Evolutionary conservation across 164 flowering plant genomes (phyloP).

Genomic region (Sextonia rubra): DNA sequence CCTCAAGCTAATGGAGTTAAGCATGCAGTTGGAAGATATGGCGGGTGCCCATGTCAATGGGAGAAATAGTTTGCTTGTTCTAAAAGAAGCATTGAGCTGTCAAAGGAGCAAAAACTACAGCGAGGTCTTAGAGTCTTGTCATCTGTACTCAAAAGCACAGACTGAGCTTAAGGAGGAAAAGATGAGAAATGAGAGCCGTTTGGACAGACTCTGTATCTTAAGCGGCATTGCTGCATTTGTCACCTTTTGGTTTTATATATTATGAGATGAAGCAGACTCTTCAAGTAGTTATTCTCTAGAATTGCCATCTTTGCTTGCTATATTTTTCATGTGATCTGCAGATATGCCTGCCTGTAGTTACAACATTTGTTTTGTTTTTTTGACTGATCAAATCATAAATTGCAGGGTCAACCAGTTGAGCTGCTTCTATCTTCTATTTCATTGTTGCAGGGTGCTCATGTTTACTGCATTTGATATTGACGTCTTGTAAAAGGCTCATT

Average conservation of each 20-base stretch:
- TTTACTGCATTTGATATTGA: too few relatives aligned
- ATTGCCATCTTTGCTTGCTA: not conserved
- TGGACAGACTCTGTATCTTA: slow-evolving; percentile 65
- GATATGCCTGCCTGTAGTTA: not conserved
- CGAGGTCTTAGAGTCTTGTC: slow-evolving; percentile 71
- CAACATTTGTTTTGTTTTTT: not conserved
- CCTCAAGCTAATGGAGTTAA: slow-evolving; percentile 66
- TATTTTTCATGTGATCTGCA: not conserved
- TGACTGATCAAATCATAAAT: not conserved
- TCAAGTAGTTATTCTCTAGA: slow-evolving; percentile 2
- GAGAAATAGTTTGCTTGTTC: slow-evolving; percentile 75
- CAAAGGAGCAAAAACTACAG: slow-evolving; percentile 75
- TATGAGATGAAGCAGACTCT: slow-evolving; percentile 23
- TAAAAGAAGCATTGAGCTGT: slow-evolving; percentile 71
- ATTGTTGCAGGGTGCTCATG: too few relatives aligned
- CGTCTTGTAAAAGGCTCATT: too few relatives aligned
- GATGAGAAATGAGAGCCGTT: slow-evolving; percentile 80
- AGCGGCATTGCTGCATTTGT: slow-evolving; percentile 71
- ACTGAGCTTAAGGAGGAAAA: slow-evolving; percentile 82
- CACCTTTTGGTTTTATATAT: slow-evolving; percentile 59
- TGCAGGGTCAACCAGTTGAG: not conserved
- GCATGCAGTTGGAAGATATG: slow-evolving; percentile 94
- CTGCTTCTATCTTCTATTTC: not conserved
- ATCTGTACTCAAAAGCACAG: slow-evolving; percentile 65
- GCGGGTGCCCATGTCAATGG: slow-evolving; percentile 87